Conservation (phyloP, 2,329 filamentous ascomycete genomes). For the Sporothrix globosa region DNA sequence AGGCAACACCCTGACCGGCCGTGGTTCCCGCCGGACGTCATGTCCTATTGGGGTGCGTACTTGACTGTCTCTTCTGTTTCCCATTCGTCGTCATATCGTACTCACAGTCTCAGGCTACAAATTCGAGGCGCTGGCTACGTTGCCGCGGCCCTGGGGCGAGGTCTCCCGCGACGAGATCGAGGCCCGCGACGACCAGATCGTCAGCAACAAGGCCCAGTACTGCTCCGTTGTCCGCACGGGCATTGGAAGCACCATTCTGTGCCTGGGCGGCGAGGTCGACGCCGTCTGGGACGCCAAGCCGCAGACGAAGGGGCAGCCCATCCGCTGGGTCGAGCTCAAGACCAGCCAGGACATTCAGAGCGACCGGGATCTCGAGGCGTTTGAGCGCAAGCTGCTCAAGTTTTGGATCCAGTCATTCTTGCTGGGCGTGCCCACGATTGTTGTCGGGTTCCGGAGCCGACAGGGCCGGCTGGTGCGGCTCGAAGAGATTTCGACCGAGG, state of each 20-base stretch:
- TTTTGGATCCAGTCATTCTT: slow-evolving; percentile 98
- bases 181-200: slow-evolving; percentile 66
- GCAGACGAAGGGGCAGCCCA: slow-evolving; percentile 62
- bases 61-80: neutral
- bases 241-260: slow-evolving; percentile 72
- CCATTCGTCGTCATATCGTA: neutral
- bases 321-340: slow-evolving; percentile 95
- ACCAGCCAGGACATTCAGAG: slow-evolving; percentile 75
- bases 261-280: slow-evolving; percentile 95
- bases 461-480: slow-evolving; percentile 71
- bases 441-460: slow-evolving; percentile 81
- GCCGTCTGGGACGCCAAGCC: slow-evolving; percentile 85
- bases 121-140: slow-evolving; percentile 82
- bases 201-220: slow-evolving; percentile 92
- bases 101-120: slow-evolving; percentile 75
- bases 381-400: slow-evolving; percentile 88
- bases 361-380: slow-evolving; percentile 70
- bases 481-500: slow-evolving; percentile 78
- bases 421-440: slow-evolving; percentile 86
- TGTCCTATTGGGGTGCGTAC: slow-evolving; percentile 85
- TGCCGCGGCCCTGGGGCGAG: slow-evolving; percentile 74
- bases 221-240: slow-evolving; percentile 91
- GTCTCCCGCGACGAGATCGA: slow-evolving; percentile 79
- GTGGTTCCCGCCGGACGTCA: slow-evolving; percentile 68
- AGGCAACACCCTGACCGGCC: slow-evolving; percentile 40